Evolutionary conservation across 352 stramenopile genomes (phyloP), one percentile per base, ranked within the genome.

Genomic region (Globisporangium uncinulatum): DNA sequence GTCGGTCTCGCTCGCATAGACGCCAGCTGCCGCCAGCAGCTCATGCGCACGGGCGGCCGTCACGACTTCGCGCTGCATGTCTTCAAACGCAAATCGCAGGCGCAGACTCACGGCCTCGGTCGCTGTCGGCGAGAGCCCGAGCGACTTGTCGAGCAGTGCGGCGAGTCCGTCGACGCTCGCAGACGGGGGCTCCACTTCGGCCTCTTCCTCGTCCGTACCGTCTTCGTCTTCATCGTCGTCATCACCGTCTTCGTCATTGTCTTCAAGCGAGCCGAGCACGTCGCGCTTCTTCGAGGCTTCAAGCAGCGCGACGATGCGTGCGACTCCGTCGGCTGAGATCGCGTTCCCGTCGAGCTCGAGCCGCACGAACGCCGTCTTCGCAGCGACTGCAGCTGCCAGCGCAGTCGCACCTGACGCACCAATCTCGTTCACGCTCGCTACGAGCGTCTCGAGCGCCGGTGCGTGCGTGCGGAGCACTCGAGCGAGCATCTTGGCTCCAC

Each of bases 341-440:
- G 86, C 76, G 66, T 93, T 95, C 32, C 83, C 86, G 29, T 95
- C 83, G 17, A 95, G 76, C 53, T 89, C 69, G 14, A 95, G 59
- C n/a, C 66, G 67, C 44, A 59, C 63, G 42, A 95, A 72, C 17
- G 50, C 14, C 20, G 68, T 31, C 69, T 95, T 95, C 29, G 68
- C 62, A 0, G 64, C 74, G 21, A 89, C 63, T 29, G 78, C 74
- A 39, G 78, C 70, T 1, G 86, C 80, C 0, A 98, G 71, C 31
- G 87, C 87, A 34, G 89, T 45, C 4, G 86, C 90, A n/a, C 92
- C 92, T n/a, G 74, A 87, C 17, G 86, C 86, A 17, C 85, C 79
- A 56, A 97, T 92, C 69, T 97, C 83, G 61, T 95, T 97, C 36
- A 85, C 75, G 56, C 93, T 96, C 50, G 81, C 69, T 13, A 96